Percentiles rank a stretch among this genome's conserved stretches.
Conservation (phyloP, 805 yeast genomes). For the Saccharomycodes ludwigii region DNA sequence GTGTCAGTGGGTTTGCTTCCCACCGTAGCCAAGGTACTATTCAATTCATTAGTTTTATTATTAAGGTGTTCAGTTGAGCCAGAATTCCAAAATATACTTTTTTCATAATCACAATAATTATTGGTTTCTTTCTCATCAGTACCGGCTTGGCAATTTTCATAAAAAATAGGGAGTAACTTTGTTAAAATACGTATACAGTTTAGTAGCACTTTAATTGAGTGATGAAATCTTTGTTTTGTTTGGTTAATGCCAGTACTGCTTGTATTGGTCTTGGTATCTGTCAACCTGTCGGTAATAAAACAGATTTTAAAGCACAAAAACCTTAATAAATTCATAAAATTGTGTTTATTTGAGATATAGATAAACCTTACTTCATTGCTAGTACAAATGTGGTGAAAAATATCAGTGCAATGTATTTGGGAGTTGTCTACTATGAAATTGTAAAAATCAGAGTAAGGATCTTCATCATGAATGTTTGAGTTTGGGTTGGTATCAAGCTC, state of each 20-base stretch:
- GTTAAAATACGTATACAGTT: conserved; percentile 57
- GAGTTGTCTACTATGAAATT: conserved; percentile 16
- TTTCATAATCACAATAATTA: conserved; percentile 6
- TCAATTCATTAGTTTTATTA: conserved; percentile 3
- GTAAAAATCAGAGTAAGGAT: conserved; percentile 9
- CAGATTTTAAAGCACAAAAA: conserved; percentile 24
- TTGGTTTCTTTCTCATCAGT: conserved; percentile 17
- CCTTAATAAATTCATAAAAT: conserved; percentile 42
- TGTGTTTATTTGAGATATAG: conserved; percentile 42
- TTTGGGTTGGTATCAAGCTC: neutral
- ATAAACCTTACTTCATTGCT: conserved; percentile 46
- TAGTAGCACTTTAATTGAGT: conserved; percentile 29
- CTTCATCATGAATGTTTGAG: too few species aligned
- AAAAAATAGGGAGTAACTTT: conserved; percentile 52
- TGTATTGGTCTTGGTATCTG: conserved; percentile 3
- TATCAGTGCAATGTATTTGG: conserved; percentile 30
- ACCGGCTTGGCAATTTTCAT: conserved; percentile 35
- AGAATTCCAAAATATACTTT: conserved; percentile 33
- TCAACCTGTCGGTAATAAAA: conserved; percentile 16
- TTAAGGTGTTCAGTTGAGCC: conserved; percentile 9
- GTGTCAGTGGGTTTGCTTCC: conserved; percentile 14
- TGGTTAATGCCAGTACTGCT: conserved; percentile 6
- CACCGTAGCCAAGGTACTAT: conserved; percentile 1
- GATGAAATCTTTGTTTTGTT: conserved; percentile 1
- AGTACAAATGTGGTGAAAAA: conserved; percentile 45